Conservation (phyloP, 208 protist genomes). For the Trichomonas gallinae region DNA sequence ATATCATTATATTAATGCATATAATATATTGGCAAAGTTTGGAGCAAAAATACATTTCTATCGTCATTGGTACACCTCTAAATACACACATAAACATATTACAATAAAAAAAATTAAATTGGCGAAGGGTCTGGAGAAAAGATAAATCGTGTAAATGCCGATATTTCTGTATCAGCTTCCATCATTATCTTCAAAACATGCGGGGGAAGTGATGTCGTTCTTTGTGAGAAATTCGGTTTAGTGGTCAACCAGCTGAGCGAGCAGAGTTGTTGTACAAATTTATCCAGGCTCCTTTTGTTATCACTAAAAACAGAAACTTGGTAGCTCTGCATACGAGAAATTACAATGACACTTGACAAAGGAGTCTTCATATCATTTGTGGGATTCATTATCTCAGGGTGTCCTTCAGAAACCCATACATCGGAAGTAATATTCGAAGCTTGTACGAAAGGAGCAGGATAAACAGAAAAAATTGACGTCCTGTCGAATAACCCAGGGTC, state of each 20-base stretch:
- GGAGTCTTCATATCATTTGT: not conserved
- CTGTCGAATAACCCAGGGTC: too few species aligned
- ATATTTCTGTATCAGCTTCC: not conserved
- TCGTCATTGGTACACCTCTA: too few species aligned
- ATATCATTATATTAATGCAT: too few species aligned
- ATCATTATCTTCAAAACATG: not conserved
- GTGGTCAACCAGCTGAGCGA: not conserved
- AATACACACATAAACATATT: too few species aligned
- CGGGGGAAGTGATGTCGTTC: not conserved
- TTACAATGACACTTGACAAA: not conserved
- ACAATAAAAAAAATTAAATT: too few species aligned
- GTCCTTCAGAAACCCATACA: not conserved
- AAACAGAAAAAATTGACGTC: not conserved
- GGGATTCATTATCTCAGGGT: not conserved
- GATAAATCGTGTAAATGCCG: not conserved
- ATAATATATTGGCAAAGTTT: too few species aligned
- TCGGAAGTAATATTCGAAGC: not conserved
- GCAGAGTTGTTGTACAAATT: not conserved
- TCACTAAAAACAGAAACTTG: not conserved
- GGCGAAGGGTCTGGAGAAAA: not conserved
- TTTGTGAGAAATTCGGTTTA: not conserved
- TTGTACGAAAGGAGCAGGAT: not conserved
- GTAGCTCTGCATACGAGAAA: not conserved
- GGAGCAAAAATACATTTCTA: too few species aligned
- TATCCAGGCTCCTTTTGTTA: not conserved